A percentile compares a stretch with the other conserved stretches of the same genome.
These are phyloP conservation scores for Oenanthe javanica DNA, from an alignment of 140 eudicot genomes.

Conservation along the genomic window DNA sequence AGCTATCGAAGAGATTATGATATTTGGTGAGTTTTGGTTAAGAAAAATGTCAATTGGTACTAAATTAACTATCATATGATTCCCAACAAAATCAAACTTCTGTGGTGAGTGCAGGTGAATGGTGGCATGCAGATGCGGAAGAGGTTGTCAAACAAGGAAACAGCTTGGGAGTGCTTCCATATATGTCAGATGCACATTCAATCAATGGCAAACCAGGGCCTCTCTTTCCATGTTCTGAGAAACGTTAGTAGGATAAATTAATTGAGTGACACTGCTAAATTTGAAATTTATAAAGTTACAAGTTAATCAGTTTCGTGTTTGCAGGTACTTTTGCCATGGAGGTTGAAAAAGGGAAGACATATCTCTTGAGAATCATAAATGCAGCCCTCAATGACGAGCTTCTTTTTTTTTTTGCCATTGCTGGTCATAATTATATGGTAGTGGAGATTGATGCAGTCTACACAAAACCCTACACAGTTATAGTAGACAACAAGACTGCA, in stretches of 20 bases:
- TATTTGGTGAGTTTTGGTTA: slow-evolving; percentile 25
- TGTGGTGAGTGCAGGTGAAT: slow-evolving; percentile 44
- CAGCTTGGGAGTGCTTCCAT: slow-evolving; percentile 62
- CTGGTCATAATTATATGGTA: slow-evolving; percentile 36
- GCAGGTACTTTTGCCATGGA: slow-evolving; percentile 42
- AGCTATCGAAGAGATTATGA: slow-evolving; percentile 23
- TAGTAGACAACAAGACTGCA: slow-evolving; percentile 41
- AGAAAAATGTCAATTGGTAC: not conserved
- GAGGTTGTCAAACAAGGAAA: slow-evolving; percentile 52
- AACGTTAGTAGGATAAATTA: slow-evolving; percentile 25
- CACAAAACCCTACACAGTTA: slow-evolving; percentile 27
- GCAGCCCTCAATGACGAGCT: slow-evolving; percentile 42
- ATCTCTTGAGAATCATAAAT: slow-evolving; percentile 35
- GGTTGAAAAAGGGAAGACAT: slow-evolving; percentile 39
- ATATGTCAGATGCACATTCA: slow-evolving; percentile 67
- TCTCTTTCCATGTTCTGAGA: slow-evolving; percentile 65
- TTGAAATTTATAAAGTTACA: not conserved
- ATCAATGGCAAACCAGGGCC: slow-evolving; percentile 87
- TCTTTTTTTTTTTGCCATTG: slow-evolving; percentile 30
- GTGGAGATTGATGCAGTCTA: slow-evolving; percentile 49
- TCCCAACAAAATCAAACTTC: not conserved
- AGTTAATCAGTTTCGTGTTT: slow-evolving; percentile 1
- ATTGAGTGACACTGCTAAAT: not conserved
- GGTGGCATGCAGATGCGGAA: slow-evolving; percentile 86
- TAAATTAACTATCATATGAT: not conserved